Base-by-base conservation (phyloP, 192 early-diverging fungal genomes). In the Podila clonocystis region DNA sequence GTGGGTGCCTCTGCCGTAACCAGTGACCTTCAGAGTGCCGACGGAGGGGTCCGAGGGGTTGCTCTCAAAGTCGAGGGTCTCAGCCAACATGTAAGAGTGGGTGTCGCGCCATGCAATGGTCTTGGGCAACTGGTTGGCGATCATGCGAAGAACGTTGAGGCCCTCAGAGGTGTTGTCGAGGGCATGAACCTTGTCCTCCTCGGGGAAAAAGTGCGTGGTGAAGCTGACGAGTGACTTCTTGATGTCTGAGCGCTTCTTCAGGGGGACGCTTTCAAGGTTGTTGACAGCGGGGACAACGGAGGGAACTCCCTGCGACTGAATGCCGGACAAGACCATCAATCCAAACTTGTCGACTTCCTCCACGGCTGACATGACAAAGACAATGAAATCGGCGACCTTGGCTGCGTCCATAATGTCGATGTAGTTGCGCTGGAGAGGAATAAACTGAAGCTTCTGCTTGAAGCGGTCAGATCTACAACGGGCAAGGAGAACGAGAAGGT, bases 311-410 rank as follows among this genome's bases (percentile, higher is more conserved):
- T 97, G 96, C 58, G 92, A 90, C 82, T 95, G 93, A 68, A 99
- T 92, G 33, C 93, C 90, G 41, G 88, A 88, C 77, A 99, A 76
- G 63, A 91, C 90, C 65, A 87, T 88, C 78, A 95, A 92, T 50
- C 98, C 98, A 89, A 97, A 97, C 45, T 86, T 87, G 77, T 98
- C 98, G 9, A 99, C 98, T 78, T 98, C 97, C 12, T 92, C 91
- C 5, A 91, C 88, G 19, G 96, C 95, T 55, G 95, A 97, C 73
- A 99, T 79, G 2, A 94, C 89, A 76, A 96, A 92, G 62, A 99
- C 69, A 68, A 95, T 87, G 73, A 94, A 96, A 79, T 99, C 98
- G 45, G 95, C 95, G 0, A 97, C 92, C 83, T 95, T 97, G 77
- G 93, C 90, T 4, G 91, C 93, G 83, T 98, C 95, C 67, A 99